These are phyloP conservation scores for Avena eriantha DNA, from an alignment of 176 grass and related monocot species.

Conservation along the genomic window DNA sequence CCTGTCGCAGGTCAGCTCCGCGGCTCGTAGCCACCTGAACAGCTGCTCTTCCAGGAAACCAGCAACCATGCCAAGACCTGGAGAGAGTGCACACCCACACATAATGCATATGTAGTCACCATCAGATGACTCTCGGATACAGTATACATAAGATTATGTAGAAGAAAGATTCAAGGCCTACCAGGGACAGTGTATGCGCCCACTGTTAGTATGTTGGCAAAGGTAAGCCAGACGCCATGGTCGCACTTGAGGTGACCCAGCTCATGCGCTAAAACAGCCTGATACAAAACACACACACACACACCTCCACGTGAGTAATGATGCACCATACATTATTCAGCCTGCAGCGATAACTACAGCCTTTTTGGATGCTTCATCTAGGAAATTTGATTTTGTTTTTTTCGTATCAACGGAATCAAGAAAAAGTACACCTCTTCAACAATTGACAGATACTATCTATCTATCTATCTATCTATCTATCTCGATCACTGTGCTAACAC, in stretches of 20 bases:
- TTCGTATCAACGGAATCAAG: background rate
- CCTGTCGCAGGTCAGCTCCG: slow-evolving; percentile 91
- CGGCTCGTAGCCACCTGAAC: slow-evolving; percentile 88
- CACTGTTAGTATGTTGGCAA: slow-evolving; percentile 92
- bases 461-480: background rate
- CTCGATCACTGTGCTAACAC: background rate
- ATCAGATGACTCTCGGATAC: background rate
- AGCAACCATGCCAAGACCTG: slow-evolving; percentile 86
- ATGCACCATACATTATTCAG: too few species aligned
- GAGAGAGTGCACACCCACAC: background rate
- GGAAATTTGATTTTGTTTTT: background rate
- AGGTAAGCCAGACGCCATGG: slow-evolving; percentile 95
- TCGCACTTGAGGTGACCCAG: slow-evolving; percentile 96
- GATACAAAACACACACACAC: slow-evolving; percentile 47
- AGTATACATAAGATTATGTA: background rate
- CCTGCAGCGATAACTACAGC: too few species aligned
- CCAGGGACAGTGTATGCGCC: slow-evolving; percentile 85
- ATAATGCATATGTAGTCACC: background rate
- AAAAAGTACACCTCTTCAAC: background rate
- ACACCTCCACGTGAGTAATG: slow-evolving; percentile 28
- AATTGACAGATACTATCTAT: background rate
- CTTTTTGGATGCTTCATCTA: background rate
- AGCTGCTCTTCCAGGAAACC: slow-evolving; percentile 87
- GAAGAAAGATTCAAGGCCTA: slow-evolving; percentile 33
- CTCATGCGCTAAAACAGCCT: slow-evolving; percentile 99